Evolutionary conservation across 345 rosid species (phyloP).

Genomic region (Ailanthus altissimus): DNA sequence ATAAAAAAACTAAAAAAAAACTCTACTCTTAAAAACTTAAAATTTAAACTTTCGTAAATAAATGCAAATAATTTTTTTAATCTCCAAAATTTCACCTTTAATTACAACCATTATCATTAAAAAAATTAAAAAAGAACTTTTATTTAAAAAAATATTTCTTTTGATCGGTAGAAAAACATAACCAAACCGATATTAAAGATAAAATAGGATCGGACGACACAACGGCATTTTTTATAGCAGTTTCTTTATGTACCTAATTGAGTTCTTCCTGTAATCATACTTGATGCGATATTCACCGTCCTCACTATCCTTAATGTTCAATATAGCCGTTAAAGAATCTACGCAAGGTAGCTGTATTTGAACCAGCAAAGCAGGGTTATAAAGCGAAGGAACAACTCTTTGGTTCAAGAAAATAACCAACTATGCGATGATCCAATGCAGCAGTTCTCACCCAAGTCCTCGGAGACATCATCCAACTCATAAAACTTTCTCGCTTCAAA

Average conservation of each 20-base stretch:
- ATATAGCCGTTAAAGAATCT: neutral
- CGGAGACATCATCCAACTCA: neutral
- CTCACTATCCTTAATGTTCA: neutral
- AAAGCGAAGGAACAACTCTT: neutral
- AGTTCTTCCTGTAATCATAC: neutral
- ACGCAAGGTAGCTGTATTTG: slow-evolving; percentile 7
- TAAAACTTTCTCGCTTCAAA: neutral
- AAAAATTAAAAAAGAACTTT: too few relatives aligned
- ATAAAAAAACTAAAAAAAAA: too few relatives aligned
- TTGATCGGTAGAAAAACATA: too few relatives aligned
- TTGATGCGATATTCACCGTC: neutral
- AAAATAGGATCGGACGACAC: neutral
- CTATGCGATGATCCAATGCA: slow-evolving; percentile 8
- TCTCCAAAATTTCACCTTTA: too few relatives aligned
- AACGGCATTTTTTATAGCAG: neutral
- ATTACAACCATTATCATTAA: too few relatives aligned
- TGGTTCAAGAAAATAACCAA: neutral
- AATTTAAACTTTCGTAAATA: too few relatives aligned
- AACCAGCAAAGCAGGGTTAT: neutral
- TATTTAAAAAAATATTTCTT: too few relatives aligned
- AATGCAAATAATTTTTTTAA: too few relatives aligned
- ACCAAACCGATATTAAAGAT: too few relatives aligned
- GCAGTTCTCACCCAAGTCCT: neutral
- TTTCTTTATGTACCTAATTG: neutral
- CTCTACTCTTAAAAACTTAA: too few relatives aligned